Evolutionary conservation across 208 protist species (phyloP), one percentile per base, ranked within the genome.

Genomic region (Trypanosoma platydactyli): DNA sequence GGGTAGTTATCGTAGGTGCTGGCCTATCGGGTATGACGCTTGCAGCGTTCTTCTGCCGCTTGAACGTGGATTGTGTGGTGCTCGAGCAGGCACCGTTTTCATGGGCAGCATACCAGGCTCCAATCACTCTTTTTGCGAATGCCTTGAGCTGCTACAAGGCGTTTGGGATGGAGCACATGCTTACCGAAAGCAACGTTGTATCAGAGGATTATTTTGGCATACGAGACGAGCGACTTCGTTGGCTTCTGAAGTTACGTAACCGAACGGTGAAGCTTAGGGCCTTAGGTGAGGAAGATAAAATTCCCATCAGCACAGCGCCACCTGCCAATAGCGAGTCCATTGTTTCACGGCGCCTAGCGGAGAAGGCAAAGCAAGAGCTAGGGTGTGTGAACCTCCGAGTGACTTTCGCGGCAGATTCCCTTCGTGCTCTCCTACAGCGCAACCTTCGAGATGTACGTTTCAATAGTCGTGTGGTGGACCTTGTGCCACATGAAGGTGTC

Each of bases 81-180:
- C 62, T 96, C 0, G 91, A 96, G 65, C 81, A 96, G 65, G 64
- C 82, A 18, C 82, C 88, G 3, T 88, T 84, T 73, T 61, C 92
- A 29, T 58, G 86, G 16, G 83, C 86, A 1, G 61, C 65, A 50
- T 93, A 91, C 68, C 64, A 80, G 13, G 18, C 71, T 12, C 90
- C 90, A 0, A 84, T 89, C 49, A 84, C 75, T 0, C 74, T 96
- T 25, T 96, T 85, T 63, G 91, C 91, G 12, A 94, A 93, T 70
- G 91, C 91, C 1, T 68, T 96, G 15, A 96, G 86, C 59, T 96
- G 91, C 59, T 96, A 83, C 66, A 92, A 92, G 61, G 91, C 91
- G 0, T 96, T 92, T 63, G 83, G 60, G 24, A 78, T 96, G 74
- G 86, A 87, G 16, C 62, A 83, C 75, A 33, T 90, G 33, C 84